Evolutionary conservation across 371 early-diverging fungal species (phyloP).

Genomic region (Gilbertella persicaria): DNA sequence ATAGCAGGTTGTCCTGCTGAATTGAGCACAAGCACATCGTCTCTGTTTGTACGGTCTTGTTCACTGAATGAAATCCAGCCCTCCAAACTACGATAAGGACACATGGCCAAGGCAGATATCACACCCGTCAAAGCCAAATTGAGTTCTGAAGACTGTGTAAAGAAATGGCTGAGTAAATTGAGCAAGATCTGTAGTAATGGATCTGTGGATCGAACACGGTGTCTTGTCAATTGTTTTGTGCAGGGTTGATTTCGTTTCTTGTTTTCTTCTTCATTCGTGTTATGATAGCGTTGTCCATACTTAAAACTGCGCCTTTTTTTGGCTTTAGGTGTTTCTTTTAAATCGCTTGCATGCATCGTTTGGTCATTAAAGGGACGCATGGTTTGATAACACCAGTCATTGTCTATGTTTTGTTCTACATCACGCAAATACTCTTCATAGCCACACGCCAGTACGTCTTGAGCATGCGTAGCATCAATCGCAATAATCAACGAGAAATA

Average conservation of each 20-base stretch:
- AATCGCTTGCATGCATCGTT: conserved; percentile 5
- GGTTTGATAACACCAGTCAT: conserved; percentile 60
- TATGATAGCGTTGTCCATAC: conserved; percentile 55
- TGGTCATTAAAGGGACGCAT: conserved; percentile 32
- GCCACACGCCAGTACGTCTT: conserved; percentile 60
- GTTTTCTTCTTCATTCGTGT: conserved; percentile 15
- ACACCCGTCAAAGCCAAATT: conserved; percentile 92
- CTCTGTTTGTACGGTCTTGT: conserved; percentile 52
- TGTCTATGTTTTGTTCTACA: conserved; percentile 66
- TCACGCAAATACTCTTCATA: conserved; percentile 82
- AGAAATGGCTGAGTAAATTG: conserved; percentile 71
- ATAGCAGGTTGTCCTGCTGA: conserved; percentile 11
- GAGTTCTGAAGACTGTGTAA: conserved; percentile 83
- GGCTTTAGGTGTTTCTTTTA: conserved; percentile 29
- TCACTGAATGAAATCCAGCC: conserved; percentile 80
- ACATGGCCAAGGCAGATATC: conserved; percentile 77
- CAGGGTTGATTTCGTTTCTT: not conserved
- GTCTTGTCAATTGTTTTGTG: conserved; percentile 17
- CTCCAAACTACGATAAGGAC: conserved; percentile 75
- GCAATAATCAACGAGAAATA: conserved; percentile 72
- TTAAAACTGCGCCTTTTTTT: conserved; percentile 61
- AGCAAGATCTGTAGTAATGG: conserved; percentile 67
- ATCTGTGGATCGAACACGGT: conserved; percentile 63
- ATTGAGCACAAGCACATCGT: conserved; percentile 46
- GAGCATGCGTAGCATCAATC: conserved; percentile 56